Conservation (phyloP, 306 rosid genomes). For the Morella rubra region DNA sequence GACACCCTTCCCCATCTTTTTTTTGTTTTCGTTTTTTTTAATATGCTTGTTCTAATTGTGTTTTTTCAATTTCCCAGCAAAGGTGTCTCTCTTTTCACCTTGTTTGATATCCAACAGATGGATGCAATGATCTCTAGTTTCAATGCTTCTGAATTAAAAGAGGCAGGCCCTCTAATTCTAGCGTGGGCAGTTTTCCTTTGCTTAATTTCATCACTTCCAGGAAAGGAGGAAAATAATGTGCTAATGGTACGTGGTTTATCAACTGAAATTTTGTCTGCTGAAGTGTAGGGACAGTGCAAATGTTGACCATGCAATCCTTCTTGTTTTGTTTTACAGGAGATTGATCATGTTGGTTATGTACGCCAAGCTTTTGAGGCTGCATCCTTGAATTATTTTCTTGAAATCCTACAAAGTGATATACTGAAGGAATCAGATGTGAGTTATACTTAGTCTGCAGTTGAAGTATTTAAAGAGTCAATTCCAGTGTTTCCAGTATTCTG, state of each 20-base stretch:
- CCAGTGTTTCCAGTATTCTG: slow-evolving; percentile 19
- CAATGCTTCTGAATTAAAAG: slow-evolving; percentile 66
- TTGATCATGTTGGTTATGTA: slow-evolving; percentile 89
- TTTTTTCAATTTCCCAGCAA: slow-evolving; percentile 52
- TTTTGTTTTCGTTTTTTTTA: not conserved
- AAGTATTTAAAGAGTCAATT: slow-evolving; percentile 21
- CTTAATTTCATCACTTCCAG: slow-evolving; percentile 76
- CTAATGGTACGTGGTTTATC: slow-evolving; percentile 55
- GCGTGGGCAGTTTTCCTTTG: slow-evolving; percentile 95
- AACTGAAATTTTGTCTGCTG: slow-evolving; percentile 23
- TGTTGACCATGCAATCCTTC: slow-evolving; percentile 26
- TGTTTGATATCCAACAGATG: slow-evolving; percentile 79
- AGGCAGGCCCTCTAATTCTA: slow-evolving; percentile 77
- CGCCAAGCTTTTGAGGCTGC: slow-evolving; percentile 85
- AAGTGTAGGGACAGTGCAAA: slow-evolving; percentile 15
- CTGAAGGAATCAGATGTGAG: slow-evolving; percentile 84
- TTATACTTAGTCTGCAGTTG: slow-evolving; percentile 31
- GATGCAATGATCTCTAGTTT: slow-evolving; percentile 71
- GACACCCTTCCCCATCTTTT: not conserved
- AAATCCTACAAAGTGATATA: slow-evolving; percentile 72
- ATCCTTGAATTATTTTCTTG: slow-evolving; percentile 61
- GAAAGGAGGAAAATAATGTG: slow-evolving; percentile 60
- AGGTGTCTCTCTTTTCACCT: slow-evolving; percentile 46
- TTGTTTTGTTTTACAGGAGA: slow-evolving; percentile 55
- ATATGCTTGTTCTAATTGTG: slow-evolving; percentile 19